Evolutionary conservation across 2,329 filamentous ascomycete genomes (phyloP).

Genomic region (Penicillium psychrosexuale): DNA sequence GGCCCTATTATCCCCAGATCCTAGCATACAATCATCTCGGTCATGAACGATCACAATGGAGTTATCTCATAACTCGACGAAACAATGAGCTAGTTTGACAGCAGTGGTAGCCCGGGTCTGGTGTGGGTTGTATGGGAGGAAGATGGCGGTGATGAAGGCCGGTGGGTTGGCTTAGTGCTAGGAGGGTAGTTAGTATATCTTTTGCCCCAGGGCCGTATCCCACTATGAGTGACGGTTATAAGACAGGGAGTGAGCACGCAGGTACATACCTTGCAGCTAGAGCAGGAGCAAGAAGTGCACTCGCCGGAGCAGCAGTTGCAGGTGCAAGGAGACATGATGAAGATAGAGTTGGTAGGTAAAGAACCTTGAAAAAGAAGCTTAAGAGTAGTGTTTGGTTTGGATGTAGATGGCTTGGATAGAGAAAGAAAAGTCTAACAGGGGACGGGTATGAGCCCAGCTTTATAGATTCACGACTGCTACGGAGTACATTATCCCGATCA

Average conservation of each 20-base stretch:
- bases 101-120: slow-evolving; percentile 22
- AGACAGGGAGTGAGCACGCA: background rate
- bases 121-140: slow-evolving; percentile 23
- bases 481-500: background rate
- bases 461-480: slow-evolving; percentile 12
- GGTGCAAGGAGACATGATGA: slow-evolving; percentile 41
- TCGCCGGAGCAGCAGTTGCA: slow-evolving; percentile 41
- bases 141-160: slow-evolving; percentile 17
- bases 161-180: slow-evolving; percentile 24
- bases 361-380: slow-evolving; percentile 12
- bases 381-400: background rate
- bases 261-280: slow-evolving; percentile 35
- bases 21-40: slow-evolving; percentile 9
- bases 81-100: slow-evolving; percentile 17
- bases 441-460: slow-evolving; percentile 11
- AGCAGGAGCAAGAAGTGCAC: slow-evolving; percentile 42
- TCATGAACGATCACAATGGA: slow-evolving; percentile 1
- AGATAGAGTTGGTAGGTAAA: slow-evolving; percentile 17
- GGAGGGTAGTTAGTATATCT: slow-evolving; percentile 16
- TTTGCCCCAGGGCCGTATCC: background rate
- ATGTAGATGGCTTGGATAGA: slow-evolving; percentile 1
- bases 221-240: background rate
- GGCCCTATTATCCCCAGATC: slow-evolving; percentile 1
- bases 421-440: background rate
- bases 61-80: slow-evolving; percentile 1